phyloP scores from a whole-genome alignment of 169 alveolate species.

The Plasmodium vinckei region DNA sequence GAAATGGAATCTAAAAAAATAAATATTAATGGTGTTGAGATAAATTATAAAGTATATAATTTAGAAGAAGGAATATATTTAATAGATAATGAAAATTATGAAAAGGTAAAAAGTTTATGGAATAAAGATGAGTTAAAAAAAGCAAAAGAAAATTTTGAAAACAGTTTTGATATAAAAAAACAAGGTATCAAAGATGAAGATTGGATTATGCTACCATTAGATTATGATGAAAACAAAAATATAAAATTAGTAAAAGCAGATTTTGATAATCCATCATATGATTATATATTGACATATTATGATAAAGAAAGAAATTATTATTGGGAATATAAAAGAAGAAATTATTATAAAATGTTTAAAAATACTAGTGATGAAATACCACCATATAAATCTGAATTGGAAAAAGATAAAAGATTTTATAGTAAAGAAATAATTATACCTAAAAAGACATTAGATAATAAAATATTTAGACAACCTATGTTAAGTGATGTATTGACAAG shows the following conservation, averaged over 20 bases:
- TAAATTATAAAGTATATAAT: constrained; percentile 63
- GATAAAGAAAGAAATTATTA: constrained; percentile 83
- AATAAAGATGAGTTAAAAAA: constrained; percentile 51
- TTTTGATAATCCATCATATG: constrained; percentile 83
- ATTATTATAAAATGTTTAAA: constrained; percentile 78
- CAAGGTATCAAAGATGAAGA: constrained; percentile 70
- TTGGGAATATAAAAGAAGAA: constrained; percentile 77
- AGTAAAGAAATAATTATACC: constrained; percentile 78
- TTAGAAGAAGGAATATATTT: constrained; percentile 79
- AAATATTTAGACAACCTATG: constrained; percentile 86
- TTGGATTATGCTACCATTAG: constrained; percentile 82
- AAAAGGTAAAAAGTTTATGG: constrained; percentile 70
- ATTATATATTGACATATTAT: constrained; percentile 82
- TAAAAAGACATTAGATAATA: constrained; percentile 82
- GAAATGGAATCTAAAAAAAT: constrained; percentile 71
- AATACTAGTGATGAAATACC: constrained; percentile 59
- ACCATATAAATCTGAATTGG: constrained; percentile 57
- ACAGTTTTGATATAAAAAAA: constrained; percentile 45
- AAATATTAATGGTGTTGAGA: constrained; percentile 53
- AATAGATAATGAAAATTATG: constrained; percentile 75
- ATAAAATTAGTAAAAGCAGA: constrained; percentile 81
- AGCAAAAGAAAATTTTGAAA: constrained; percentile 50
- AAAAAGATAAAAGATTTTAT: constrained; percentile 66
- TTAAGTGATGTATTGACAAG: constrained; percentile 84
- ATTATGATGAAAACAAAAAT: constrained; percentile 79